Base-by-base conservation (phyloP, 345 rosid species). In the Toxicodendron radicans region DNA sequence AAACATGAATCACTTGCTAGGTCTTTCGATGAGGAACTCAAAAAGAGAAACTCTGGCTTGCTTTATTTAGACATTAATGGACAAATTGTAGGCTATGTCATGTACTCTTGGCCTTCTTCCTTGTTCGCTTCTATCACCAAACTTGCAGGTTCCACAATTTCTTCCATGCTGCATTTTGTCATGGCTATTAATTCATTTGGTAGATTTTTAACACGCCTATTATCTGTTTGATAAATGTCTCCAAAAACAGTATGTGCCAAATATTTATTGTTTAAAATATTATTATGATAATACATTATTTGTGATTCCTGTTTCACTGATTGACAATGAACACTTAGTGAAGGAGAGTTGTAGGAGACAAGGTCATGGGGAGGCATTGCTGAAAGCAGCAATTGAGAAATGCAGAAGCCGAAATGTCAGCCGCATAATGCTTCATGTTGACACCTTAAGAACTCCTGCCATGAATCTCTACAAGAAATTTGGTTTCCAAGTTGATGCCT, bases 1-100 rank as follows among this genome's bases (percentile, higher is more conserved):
- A 89, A 92, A 77, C 97, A 90, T 73, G 98, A 88, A 78, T 94
- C 97, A 3, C 92, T 90, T 7, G 85, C 93, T 64, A 82, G 76
- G 49, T 83, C 82, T 27, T 90, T 94, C 56, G 89, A 90, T 8
- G 87, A 80, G 16, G 95, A 92, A 79, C 88, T 94, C 14, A 89
- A 83, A 51, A 89, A 88, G 86, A 89, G 75, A 74, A 89, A 88
- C 78, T 73, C 87, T 13, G 97, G 93, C 23, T 69, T 92, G 83
- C 90, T 95, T 9, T 95, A 87, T 79, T 38, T 74, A 13, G 66
- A 68, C 58, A 12, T 45, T 14, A 75, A 77, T 52, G 92, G 90
- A 57, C 81, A 91, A 70, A 85, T 89, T 5, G 68, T 77, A 0
- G 97, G 94, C 21, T 91, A 90, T 69, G 89, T 75, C 68, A 87